These are phyloP conservation scores for Yamadazyma pseudoaaseri DNA, from an alignment of 1,139 yeast species.

Conservation along the genomic window DNA sequence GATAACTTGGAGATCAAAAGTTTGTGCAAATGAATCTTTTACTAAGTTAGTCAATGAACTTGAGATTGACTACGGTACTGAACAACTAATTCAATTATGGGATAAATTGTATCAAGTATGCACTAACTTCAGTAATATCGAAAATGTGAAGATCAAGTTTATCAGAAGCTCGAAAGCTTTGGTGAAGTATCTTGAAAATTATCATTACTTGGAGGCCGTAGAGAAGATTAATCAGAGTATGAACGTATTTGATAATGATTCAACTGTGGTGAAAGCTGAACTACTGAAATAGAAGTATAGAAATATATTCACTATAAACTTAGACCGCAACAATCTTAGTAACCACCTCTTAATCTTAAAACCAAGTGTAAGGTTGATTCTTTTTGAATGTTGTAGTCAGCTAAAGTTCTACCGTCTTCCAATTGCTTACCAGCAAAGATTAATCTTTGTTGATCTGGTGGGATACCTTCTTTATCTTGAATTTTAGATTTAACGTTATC, in stretches of 20 bases:
- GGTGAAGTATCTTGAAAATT: slow-evolving; percentile 15
- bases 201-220: slow-evolving; percentile 15
- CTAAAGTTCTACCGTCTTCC: slow-evolving; percentile 72
- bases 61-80: slow-evolving; percentile 11
- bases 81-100: slow-evolving; percentile 23
- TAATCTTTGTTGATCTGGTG: slow-evolving; percentile 55
- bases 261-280: slow-evolving; percentile 34
- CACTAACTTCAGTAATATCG: slow-evolving; percentile 50
- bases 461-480: slow-evolving; percentile 54
- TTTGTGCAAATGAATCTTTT: slow-evolving; percentile 40
- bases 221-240: slow-evolving; percentile 21
- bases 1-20: slow-evolving; percentile 61
- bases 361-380: slow-evolving; percentile 85
- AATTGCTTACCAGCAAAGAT: slow-evolving; percentile 61
- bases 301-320: slow-evolving; percentile 28
- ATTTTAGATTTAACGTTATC: slow-evolving; percentile 61
- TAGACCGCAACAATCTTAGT: slow-evolving; percentile 96
- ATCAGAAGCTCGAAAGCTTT: slow-evolving; percentile 29
- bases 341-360: slow-evolving; percentile 96
- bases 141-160: slow-evolving; percentile 58
- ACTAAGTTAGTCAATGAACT: slow-evolving; percentile 14
- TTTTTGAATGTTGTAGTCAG: slow-evolving; percentile 30
- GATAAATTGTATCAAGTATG: slow-evolving; percentile 26
- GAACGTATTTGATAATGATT: slow-evolving; percentile 26
- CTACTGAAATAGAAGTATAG: slow-evolving; percentile 9